Conservation (phyloP, 1,139 yeast species). For the Yamadazyma triangularis region DNA sequence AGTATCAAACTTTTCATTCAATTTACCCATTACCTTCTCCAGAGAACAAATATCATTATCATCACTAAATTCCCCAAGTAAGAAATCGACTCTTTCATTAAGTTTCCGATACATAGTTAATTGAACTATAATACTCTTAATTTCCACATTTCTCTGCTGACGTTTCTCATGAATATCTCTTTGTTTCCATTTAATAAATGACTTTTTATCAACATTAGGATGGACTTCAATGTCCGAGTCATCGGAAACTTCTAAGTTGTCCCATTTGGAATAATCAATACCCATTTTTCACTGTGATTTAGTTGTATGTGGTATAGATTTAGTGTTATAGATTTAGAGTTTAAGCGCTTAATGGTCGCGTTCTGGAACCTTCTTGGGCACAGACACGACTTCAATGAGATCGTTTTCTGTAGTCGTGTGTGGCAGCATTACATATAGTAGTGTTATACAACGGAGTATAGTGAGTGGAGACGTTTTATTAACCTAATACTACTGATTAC, state of each 20-base stretch:
- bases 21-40: conserved; percentile 30
- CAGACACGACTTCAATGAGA: no score
- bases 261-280: conserved; percentile 97
- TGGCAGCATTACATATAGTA: no score
- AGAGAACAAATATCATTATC: conserved; percentile 13
- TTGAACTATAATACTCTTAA: conserved; percentile 71
- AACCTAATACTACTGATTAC: conserved; percentile 7
- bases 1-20: conserved; percentile 51
- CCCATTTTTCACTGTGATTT: no score
- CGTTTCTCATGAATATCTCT: conserved; percentile 95
- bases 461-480: no score
- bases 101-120: conserved; percentile 70
- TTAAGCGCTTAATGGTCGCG: no score
- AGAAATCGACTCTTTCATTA: conserved; percentile 64
- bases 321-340: no score
- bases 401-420: no score
- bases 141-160: conserved; percentile 69
- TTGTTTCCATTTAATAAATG: conserved; percentile 95
- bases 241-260: conserved; percentile 88
- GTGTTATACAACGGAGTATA: no score
- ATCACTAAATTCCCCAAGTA: conserved; percentile 41
- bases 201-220: conserved; percentile 92
- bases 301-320: no score
- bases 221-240: conserved; percentile 97
- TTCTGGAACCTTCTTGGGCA: no score